These are phyloP conservation scores for Candida krabiensis DNA, from an alignment of 805 yeast species.

Conservation along the genomic window DNA sequence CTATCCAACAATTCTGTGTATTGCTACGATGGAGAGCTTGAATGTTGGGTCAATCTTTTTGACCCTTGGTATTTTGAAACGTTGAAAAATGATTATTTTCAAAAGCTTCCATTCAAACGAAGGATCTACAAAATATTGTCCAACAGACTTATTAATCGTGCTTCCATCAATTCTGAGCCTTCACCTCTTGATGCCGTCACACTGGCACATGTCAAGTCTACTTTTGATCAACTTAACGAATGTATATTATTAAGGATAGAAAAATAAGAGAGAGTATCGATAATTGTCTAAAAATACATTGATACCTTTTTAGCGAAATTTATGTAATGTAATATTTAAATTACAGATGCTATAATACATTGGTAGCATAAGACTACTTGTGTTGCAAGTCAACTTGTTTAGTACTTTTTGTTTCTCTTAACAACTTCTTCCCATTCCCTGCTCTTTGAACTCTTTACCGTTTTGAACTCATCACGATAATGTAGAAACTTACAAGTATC, in stretches of 20 bases:
- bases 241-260: slow-evolving; percentile 4
- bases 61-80: slow-evolving; percentile 36
- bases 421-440: slow-evolving; percentile 64
- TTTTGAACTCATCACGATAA: slow-evolving; percentile 78
- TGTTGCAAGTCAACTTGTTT: too few species aligned
- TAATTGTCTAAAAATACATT: too few species aligned
- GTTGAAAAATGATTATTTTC: slow-evolving; percentile 4
- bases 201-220: neutral
- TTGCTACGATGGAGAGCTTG: slow-evolving; percentile 41
- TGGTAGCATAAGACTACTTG: too few species aligned
- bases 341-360: too few species aligned
- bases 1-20: slow-evolving; percentile 41
- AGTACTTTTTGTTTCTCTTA: slow-evolving; percentile 25
- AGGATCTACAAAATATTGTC: slow-evolving; percentile 13
- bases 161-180: slow-evolving; percentile 1
- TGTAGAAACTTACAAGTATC: slow-evolving; percentile 95
- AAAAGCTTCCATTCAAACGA: slow-evolving; percentile 6
- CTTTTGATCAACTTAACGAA: slow-evolving; percentile 13
- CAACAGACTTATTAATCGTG: slow-evolving; percentile 13
- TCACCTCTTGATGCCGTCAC: slow-evolving; percentile 3
- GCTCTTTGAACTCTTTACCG: slow-evolving; percentile 37
- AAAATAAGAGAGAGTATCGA: too few species aligned
- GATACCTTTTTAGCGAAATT: too few species aligned
- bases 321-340: too few species aligned
- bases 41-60: slow-evolving; percentile 47